phyloP scores from a whole-genome alignment of 805 yeast species.

The Saccharomycopsis vini region DNA sequence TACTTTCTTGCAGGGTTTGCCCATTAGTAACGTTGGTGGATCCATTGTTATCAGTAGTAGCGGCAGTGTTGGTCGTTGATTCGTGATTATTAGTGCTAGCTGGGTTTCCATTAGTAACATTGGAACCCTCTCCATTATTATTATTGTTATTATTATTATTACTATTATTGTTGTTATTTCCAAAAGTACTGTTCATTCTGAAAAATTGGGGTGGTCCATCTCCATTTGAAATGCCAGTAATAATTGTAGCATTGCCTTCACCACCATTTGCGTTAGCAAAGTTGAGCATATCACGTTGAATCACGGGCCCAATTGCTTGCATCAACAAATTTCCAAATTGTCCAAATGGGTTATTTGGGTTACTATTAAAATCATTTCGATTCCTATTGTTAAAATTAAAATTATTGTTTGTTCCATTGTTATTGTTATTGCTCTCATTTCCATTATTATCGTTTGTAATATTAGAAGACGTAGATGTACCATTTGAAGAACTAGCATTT shows the following conservation, averaged over 20 bases:
- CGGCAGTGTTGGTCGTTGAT: neutral
- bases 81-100: neutral
- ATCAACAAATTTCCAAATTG: slow-evolving; percentile 7
- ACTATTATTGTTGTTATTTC: neutral
- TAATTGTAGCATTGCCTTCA: neutral
- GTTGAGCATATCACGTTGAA: slow-evolving; percentile 7
- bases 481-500: too few relatives aligned
- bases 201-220: slow-evolving; percentile 1
- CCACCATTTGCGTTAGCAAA: neutral
- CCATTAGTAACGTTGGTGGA: too few relatives aligned
- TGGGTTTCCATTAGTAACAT: neutral
- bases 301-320: slow-evolving; percentile 5
- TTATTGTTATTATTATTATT: neutral
- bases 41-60: too few relatives aligned
- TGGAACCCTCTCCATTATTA: neutral
- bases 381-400: neutral
- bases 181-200: neutral
- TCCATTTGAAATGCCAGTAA: slow-evolving; percentile 1
- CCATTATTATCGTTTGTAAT: too few relatives aligned
- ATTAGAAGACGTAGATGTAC: too few relatives aligned
- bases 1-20: too few relatives aligned
- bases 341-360: neutral
- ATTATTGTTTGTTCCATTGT: neutral
- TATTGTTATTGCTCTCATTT: neutral
- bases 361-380: neutral